Percentiles rank a stretch among this genome's conserved stretches.
Conservation (phyloP, 306 rosid species). For the Alnus glutinosa region DNA sequence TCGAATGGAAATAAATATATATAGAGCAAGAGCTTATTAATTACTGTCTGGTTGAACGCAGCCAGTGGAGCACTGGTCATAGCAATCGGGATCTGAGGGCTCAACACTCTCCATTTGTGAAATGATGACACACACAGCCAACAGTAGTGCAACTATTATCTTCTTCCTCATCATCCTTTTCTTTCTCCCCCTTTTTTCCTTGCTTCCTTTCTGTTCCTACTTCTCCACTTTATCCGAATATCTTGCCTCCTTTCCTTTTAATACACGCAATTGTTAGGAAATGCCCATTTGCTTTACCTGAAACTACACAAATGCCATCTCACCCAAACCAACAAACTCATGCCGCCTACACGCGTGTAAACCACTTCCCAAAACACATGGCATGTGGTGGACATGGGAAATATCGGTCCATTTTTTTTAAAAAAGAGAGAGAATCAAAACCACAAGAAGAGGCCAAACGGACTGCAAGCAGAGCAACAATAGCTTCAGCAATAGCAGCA, state of each 20-base stretch:
- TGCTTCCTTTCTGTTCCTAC: background rate
- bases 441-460: no score
- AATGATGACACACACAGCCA: conserved; percentile 39
- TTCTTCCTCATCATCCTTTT: conserved; percentile 25
- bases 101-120: conserved; percentile 31
- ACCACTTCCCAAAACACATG: no score
- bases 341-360: no score
- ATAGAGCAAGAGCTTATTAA: no score
- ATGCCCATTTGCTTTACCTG: background rate
- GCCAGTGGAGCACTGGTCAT: conserved; percentile 51
- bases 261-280: background rate
- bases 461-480: no score
- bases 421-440: no score
- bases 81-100: conserved; percentile 36
- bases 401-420: no score
- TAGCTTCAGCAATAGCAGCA: no score
- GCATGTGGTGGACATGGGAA: no score
- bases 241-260: background rate
- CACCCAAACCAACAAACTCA: background rate
- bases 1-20: no score
- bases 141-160: conserved; percentile 12
- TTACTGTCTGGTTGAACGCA: conserved; percentile 51
- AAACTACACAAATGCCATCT: background rate
- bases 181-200: background rate
- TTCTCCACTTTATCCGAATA: background rate